phyloP scores from a whole-genome alignment of 2,329 filamentous ascomycete genomes.

The Rhynchosporium agropyri region DNA sequence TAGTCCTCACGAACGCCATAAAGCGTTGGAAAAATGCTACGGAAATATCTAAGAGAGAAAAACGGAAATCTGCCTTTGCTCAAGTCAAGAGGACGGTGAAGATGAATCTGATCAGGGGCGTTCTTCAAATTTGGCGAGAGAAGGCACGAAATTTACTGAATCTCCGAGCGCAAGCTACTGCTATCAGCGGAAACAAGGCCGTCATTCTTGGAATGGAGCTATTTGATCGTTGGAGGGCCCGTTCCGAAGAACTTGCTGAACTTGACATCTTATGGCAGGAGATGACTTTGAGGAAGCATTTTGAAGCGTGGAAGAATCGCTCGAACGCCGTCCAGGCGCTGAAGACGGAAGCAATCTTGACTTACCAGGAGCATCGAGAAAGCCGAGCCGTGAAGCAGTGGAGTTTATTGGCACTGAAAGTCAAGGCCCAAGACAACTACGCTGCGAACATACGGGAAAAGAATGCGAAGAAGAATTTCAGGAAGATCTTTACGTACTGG shows the following conservation, averaged over 20 bases:
- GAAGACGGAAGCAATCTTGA: conserved; percentile 36
- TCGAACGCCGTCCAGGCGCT: conserved; percentile 33
- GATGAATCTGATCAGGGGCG: conserved; percentile 36
- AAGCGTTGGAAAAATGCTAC: conserved; percentile 40
- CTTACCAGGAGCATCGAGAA: conserved; percentile 38
- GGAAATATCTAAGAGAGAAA: conserved; percentile 38
- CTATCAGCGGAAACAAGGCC: conserved; percentile 34
- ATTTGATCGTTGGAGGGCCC: conserved; percentile 41
- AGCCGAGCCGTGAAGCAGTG: conserved; percentile 39
- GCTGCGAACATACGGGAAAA: conserved; percentile 40
- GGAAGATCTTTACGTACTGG: conserved; percentile 43
- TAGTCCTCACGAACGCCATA: conserved; percentile 36
- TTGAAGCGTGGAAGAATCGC: conserved; percentile 37
- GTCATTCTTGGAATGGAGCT: conserved; percentile 38
- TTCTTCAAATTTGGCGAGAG: conserved; percentile 35
- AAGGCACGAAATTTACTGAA: conserved; percentile 34
- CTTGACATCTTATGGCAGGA: conserved; percentile 35
- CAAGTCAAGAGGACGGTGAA: conserved; percentile 40
- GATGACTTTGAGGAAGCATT: conserved; percentile 34
- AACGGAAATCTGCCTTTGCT: conserved; percentile 39
- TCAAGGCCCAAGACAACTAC: conserved; percentile 35
- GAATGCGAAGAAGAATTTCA: conserved; percentile 40
- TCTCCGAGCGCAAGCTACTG: conserved; percentile 38
- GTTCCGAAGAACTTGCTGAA: conserved; percentile 36
- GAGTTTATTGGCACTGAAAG: conserved; percentile 38